Evolutionary conservation across 2,329 filamentous ascomycete species (phyloP), one percentile per base, ranked within the genome.

Genomic region (Chrysoporthe cubensis): DNA sequence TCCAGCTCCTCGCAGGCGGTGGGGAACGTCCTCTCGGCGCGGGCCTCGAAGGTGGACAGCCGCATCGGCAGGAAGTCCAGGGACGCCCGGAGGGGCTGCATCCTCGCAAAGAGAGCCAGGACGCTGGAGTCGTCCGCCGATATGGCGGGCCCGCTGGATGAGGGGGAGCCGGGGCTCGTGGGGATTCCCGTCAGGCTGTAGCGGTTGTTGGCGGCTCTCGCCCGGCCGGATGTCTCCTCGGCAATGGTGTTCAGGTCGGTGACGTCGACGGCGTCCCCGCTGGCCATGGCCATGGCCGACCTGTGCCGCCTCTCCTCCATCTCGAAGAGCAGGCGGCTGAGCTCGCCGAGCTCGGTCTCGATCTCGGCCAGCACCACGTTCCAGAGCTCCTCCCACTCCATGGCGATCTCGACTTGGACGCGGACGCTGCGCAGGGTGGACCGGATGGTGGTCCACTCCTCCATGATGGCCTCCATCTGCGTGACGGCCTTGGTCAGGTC

Each of bases 361-460:
- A 98, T 97, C 76, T 98, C 95, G 57, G 94, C 95, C 2, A 99
- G 83, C 3, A 98, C 95, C 71, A 87, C 93, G 73, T 93, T 93
- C 95, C 96, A 98, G 46, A 99, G 84, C 80, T 98, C 94, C 78
- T 97, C 94, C 95, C 95, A 99, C 76, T 99, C 96, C 94, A 98
- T 97, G 59, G 96, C 96, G 68, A 97, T 89, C 78, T 98, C 96
- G 21, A 99, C 95, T 76, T 98, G 95, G 60, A 87, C 87, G 77
- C 97, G 97, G 66, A 97, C 91, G 37, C 81, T 90, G 71, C 91
- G 91, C 62, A 99, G 82, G 1, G 91, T 90, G 54, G 83, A 84
- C 74, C 93, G 91, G 74, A 97, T 95, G 72, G 90, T 89, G 57
- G 88, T 85, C 96, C 96, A 99, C 74, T 94, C 92, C 46, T 85